phyloP scores from a whole-genome alignment of 495 filamentous ascomycete species.

The Trichoderma erinaceum region DNA sequence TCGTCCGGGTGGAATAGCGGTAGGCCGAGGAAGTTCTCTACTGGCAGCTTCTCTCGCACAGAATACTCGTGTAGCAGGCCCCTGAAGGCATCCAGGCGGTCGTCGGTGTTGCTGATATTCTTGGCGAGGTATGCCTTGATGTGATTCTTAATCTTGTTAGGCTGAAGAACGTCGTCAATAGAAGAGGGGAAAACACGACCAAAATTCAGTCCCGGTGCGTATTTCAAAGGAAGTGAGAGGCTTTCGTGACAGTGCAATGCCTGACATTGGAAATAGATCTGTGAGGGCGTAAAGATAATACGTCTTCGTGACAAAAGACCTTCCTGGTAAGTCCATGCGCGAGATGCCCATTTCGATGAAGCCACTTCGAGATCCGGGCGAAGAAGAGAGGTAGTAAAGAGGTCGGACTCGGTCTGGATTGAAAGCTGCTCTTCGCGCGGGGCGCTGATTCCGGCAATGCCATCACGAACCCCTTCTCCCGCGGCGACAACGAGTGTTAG shows the following conservation, averaged over 20 bases:
- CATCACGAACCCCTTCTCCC: constrained; percentile 21
- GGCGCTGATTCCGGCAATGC: constrained; percentile 23
- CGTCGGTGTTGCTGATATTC: not conserved
- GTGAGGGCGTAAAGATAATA: constrained; percentile 28
- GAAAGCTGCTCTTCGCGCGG: constrained; percentile 8
- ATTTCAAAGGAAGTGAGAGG: constrained; percentile 10
- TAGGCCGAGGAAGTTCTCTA: constrained; percentile 15
- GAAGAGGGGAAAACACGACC: constrained; percentile 13
- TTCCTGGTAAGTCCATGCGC: constrained; percentile 41
- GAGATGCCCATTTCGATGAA: constrained; percentile 25
- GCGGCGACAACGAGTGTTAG: constrained; percentile 25
- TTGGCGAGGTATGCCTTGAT: constrained; percentile 15
- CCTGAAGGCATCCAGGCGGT: constrained; percentile 11
- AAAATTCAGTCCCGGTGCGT: constrained; percentile 12
- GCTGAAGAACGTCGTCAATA: not conserved
- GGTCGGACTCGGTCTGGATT: constrained; percentile 5
- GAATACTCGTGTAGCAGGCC: constrained; percentile 1
- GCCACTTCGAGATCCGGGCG: constrained; percentile 18
- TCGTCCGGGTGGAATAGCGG: constrained; percentile 19
- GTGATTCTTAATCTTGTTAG: not conserved
- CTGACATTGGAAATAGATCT: constrained; percentile 29
- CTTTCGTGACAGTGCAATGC: constrained; percentile 20
- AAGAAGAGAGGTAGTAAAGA: constrained; percentile 17
- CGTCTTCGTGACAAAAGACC: constrained; percentile 27
- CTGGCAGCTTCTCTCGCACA: not conserved